Conservation (phyloP, 495 filamentous ascomycete species). For the Parmelia sp. region DNA sequence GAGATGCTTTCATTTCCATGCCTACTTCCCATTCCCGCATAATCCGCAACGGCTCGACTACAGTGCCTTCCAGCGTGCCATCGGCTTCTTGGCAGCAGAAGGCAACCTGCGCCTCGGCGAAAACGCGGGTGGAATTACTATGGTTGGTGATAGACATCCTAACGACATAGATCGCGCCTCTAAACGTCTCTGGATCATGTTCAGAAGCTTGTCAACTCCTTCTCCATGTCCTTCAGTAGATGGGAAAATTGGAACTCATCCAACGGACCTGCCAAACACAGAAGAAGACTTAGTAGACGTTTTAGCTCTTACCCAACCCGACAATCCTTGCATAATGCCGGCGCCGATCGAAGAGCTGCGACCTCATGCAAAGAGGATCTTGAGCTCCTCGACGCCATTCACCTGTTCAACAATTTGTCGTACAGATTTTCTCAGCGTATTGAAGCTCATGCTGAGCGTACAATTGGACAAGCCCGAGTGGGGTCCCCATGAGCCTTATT, state of each 20-base stretch:
- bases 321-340: neutral
- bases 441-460: neutral
- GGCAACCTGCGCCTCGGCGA: neutral
- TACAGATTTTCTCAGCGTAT: neutral
- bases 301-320: neutral
- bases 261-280: neutral
- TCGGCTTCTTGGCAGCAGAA: neutral
- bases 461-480: neutral
- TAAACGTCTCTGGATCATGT: neutral
- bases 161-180: neutral
- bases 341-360: neutral
- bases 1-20: conserved; percentile 3
- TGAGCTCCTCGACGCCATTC: neutral
- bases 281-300: neutral
- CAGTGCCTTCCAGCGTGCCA: neutral
- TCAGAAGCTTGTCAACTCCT: neutral
- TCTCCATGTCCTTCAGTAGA: neutral
- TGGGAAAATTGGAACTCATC: too few relatives aligned
- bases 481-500: neutral
- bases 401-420: neutral
- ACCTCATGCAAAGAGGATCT: neutral
- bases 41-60: neutral
- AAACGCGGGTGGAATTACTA: neutral
- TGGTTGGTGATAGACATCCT: neutral
- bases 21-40: neutral